These are phyloP conservation scores for Coleophoma eucalyptorum DNA, from an alignment of 2,329 filamentous ascomycete species.

Conservation along the genomic window DNA sequence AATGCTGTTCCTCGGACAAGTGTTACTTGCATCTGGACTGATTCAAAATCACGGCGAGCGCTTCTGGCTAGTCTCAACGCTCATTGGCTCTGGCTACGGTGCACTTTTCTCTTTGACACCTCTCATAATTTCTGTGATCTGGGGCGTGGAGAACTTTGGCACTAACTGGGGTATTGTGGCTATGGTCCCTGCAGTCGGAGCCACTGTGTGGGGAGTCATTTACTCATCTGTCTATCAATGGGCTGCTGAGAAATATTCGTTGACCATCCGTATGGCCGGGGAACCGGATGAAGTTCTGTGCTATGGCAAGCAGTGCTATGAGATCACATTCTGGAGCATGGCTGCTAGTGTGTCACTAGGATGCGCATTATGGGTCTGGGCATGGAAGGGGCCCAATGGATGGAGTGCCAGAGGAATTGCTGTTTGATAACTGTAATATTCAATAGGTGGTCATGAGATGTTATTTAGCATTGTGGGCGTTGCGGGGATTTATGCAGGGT, in stretches of 20 bases:
- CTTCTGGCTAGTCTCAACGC: constrained; percentile 81
- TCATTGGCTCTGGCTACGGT: constrained; percentile 89
- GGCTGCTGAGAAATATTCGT: constrained; percentile 45
- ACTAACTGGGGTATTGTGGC: constrained; percentile 97
- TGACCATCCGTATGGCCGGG: constrained; percentile 19
- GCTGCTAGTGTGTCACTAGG: constrained; percentile 76
- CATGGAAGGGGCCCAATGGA: constrained; percentile 71
- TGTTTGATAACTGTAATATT: constrained; percentile 35
- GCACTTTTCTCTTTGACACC: constrained; percentile 86
- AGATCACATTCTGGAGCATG: constrained; percentile 81
- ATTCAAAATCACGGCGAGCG: constrained; percentile 71
- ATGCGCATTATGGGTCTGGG: constrained; percentile 66
- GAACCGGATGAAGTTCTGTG: constrained; percentile 59
- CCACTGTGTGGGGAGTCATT: constrained; percentile 85
- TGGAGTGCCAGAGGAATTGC: constrained; percentile 77
- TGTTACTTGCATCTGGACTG: constrained; percentile 71
- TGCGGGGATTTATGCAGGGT: too few species aligned
- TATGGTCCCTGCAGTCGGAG: constrained; percentile 83
- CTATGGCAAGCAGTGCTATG: constrained; percentile 79
- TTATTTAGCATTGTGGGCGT: too few species aligned
- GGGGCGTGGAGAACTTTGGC: constrained; percentile 97
- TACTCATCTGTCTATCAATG: constrained; percentile 79
- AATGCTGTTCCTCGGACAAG: constrained; percentile 70
- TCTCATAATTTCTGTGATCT: constrained; percentile 93
- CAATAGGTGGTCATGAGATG: too few species aligned